Conservation (phyloP, 2,329 filamentous ascomycete species). For the Didymella arachidicola region DNA sequence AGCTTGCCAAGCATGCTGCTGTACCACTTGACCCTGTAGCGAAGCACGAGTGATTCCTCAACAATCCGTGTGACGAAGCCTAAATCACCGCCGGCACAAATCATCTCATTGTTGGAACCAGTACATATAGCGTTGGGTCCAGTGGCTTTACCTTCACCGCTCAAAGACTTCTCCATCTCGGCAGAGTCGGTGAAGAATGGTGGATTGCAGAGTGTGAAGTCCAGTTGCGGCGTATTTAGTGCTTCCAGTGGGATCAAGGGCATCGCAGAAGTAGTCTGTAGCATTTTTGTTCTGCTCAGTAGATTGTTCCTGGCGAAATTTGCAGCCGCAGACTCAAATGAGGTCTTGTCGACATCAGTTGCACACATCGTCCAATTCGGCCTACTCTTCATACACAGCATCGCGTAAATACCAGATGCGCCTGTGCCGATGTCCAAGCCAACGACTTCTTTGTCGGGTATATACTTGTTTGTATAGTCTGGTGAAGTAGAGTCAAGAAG, state of each 20-base stretch:
- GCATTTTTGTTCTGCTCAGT: conserved; percentile 68
- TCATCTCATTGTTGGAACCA: conserved; percentile 84
- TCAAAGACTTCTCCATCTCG: conserved; percentile 69
- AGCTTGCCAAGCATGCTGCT: conserved; percentile 89
- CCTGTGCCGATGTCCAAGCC: conserved; percentile 91
- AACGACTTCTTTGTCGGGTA: conserved; percentile 61
- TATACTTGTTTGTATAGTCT: conserved; percentile 56
- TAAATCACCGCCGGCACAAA: conserved; percentile 78
- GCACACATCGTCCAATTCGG: conserved; percentile 66
- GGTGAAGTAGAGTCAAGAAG: conserved; percentile 75
- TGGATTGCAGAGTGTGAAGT: conserved; percentile 93
- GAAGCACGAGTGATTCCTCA: conserved; percentile 69
- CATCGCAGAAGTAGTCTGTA: conserved; percentile 62
- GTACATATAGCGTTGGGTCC: conserved; percentile 78
- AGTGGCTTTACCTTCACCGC: conserved; percentile 68
- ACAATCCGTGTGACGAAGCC: conserved; percentile 77
- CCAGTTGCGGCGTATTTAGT: conserved; percentile 63
- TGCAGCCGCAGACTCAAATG: conserved; percentile 67
- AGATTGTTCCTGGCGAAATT: conserved; percentile 76
- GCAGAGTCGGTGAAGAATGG: conserved; percentile 84
- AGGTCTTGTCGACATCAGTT: conserved; percentile 77
- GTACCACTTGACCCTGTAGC: conserved; percentile 79
- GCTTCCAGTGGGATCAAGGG: conserved; percentile 70
- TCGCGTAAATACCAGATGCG: conserved; percentile 88
- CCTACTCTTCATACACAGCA: conserved; percentile 76